Base-by-base conservation (phyloP, 306 rosid species). In the Biancaea sappan region DNA sequence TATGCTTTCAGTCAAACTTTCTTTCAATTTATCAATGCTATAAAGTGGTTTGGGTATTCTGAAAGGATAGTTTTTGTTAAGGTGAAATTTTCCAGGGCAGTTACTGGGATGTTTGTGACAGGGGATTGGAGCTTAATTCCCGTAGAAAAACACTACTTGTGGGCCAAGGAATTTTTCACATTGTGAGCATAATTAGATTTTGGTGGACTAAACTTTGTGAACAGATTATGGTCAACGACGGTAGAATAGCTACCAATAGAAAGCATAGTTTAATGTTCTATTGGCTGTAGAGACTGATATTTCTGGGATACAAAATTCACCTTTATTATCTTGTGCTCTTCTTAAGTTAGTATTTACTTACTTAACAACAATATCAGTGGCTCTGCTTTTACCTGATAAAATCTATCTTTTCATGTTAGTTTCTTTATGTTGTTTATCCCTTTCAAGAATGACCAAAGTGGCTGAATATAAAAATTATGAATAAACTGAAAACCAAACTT, bases 401-500 rank as follows among this genome's bases (percentile, higher is more conserved):
- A 35, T 66, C 15, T 10, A 15, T 53, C 0, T 18, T 52, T 65
- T 65, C 34, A 71, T 34, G 69, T 59, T 43, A 15, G 29, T 63
- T 44, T 10, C 22, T 71, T 29, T 77, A 6, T 68, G 51, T 50
- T 80, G 50, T 10, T 74, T 54, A 7, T 8, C 25, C 15, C 54
- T 77, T 53, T 22, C 90, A 94, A 97, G 96, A 89, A 72, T 79
- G 99, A 28, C 99, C 96, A 1, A 90, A 82, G 75, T 94, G 99
- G 99, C 77, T 94, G 80, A 61, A 86, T 24, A 71, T 94, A 51
- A 87, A 78, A 63, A 86, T 92, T 0, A 95, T 94, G 15, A 76
- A 90, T 74, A 96, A 92, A 78, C 88, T 92, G 78, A 94, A 94
- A 85, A 92, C 97, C 21, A 94, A 94, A 86, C 59, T 94, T 37